phyloP scores from a whole-genome alignment of 1,284 basidiomycete genomes.

The Spongispora temasekensis region DNA sequence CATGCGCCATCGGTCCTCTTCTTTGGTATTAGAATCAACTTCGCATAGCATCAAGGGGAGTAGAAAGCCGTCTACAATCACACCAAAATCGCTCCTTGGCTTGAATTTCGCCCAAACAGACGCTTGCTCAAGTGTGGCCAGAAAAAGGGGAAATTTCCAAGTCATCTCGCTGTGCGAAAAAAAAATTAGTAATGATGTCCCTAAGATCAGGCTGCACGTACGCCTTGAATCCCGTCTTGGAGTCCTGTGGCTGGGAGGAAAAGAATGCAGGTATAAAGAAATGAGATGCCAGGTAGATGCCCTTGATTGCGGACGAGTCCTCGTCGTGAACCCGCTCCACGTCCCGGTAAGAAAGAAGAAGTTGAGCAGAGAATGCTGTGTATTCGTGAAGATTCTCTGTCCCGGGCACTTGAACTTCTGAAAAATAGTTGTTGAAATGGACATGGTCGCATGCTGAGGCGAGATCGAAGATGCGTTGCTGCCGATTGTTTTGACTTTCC shows the following conservation, averaged over 20 bases:
- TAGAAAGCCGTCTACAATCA: too few relatives aligned
- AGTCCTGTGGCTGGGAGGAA: background rate
- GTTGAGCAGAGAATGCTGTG: background rate
- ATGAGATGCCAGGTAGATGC: background rate
- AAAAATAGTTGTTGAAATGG: background rate
- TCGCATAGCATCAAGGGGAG: too few relatives aligned
- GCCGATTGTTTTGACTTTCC: background rate
- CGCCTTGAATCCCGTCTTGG: background rate
- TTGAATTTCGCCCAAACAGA: too few relatives aligned
- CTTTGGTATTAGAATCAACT: too few relatives aligned
- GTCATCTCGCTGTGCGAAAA: background rate
- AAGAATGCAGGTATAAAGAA: too few relatives aligned
- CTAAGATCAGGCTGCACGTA: background rate
- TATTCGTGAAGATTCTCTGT: background rate
- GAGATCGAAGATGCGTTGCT: background rate
- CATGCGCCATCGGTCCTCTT: background rate
- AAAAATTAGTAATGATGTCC: background rate
- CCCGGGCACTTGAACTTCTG: background rate
- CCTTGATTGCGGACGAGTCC: background rate
- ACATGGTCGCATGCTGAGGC: background rate
- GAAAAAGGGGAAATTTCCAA: background rate
- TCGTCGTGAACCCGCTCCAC: background rate
- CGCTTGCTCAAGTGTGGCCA: background rate
- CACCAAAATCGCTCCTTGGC: too few relatives aligned
- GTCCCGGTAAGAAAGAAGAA: background rate